Evolutionary conservation across 2,329 filamentous ascomycete genomes (phyloP), one percentile per base, ranked within the genome.

Genomic region (Clonostachys rhizophaga): DNA sequence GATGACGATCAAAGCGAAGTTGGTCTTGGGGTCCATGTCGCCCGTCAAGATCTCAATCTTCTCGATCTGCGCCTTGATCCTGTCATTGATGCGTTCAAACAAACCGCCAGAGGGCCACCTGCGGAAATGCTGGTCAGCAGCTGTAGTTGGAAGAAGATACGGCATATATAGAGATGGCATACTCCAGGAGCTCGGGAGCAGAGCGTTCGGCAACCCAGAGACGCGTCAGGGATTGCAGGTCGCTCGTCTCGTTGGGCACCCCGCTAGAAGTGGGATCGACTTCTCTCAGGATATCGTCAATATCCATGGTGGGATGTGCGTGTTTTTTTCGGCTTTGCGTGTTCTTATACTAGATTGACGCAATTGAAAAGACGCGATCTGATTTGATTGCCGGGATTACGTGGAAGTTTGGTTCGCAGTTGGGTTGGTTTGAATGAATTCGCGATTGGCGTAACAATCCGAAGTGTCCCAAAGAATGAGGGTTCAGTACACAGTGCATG

Each of bases 161-260:
- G 5, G 11, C 8, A 35, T 11, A 4, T 9, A n/a, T 17, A 9
- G 13, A 14, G 56, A 30, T 30, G 24, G 24, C 73, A 68, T 83
- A 97, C 68, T 84, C 81, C 37, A 97, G 74, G n/a, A 99, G 75
- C 67, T 96, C 91, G 3, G 92, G 90, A 41, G 90, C 86, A 48
- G 87, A 89, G 56, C 94, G 83, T 67, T 99, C 95, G 40, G 92
- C 89, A 41, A 96, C 82, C 92, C 92, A 99, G 58, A 86, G 87
- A 58, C 92, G 86, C 56, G 92, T 96, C 56, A 99, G 73, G 46
- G 88, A 83, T 65, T 96, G 91, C 55, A 97, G 78, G 68, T 97
- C 92, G 59, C 83, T 78, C 40, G 78, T 84, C 56, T 82, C 79
- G 45, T 70, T 68, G 4, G 82, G 79, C 16, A 81, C 65, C 35